Percentiles rank a stretch among this genome's conserved stretches.
Evolutionary conservation across 139 green algal genomes (phyloP).

Genomic region (Chlamydomonas schloesseri): DNA sequence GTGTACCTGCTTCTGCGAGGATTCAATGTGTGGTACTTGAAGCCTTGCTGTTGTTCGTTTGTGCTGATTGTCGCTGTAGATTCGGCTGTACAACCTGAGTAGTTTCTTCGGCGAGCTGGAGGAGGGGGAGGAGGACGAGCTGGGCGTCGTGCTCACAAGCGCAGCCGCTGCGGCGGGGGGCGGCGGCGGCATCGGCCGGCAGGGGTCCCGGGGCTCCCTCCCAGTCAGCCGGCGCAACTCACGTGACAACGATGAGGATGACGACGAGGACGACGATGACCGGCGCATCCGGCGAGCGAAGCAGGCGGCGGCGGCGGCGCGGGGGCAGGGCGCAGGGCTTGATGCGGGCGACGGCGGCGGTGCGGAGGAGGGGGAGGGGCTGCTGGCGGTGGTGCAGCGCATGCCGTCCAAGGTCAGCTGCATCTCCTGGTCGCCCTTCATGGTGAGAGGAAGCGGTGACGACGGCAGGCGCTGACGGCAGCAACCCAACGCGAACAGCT

Average conservation of each 20-base stretch:
- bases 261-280: not conserved
- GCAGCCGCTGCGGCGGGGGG: too few relatives aligned
- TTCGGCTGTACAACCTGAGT: conserved; percentile 46
- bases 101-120: conserved; percentile 45
- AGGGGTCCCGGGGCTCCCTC: too few relatives aligned
- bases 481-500: too few relatives aligned
- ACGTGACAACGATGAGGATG: not conserved
- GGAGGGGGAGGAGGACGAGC: conserved; percentile 20
- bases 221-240: too few relatives aligned
- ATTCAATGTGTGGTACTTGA: too few relatives aligned
- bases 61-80: too few relatives aligned
- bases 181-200: too few relatives aligned
- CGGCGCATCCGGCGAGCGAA: not conserved
- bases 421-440: conserved; percentile 23
- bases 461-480: too few relatives aligned
- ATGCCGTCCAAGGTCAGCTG: conserved; percentile 83
- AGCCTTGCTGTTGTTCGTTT: too few relatives aligned
- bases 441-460: too few relatives aligned
- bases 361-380: conserved; percentile 32
- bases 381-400: conserved; percentile 63
- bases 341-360: not conserved
- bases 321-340: not conserved
- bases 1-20: too few relatives aligned
- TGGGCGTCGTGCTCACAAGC: conserved; percentile 51
- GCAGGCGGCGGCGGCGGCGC: not conserved